A percentile compares a stretch with the other conserved stretches of the same genome.
Conservation (phyloP, 768 basidiomycete genomes). For the Suillus fuscotomentosus region DNA sequence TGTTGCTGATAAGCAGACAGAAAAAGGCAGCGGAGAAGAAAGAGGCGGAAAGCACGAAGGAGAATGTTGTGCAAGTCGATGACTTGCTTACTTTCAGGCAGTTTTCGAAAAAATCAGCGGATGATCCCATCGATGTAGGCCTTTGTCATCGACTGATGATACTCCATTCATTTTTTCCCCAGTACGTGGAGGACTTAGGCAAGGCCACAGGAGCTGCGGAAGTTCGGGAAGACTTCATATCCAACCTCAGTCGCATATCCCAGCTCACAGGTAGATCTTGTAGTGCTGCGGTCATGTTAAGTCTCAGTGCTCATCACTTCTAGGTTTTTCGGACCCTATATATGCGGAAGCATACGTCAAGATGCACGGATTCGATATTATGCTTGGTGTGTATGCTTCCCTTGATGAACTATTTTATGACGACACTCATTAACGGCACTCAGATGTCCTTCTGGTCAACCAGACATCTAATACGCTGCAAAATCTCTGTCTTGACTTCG, state of each 20-base stretch:
- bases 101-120: slow-evolving; percentile 88
- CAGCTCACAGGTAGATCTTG: slow-evolving; percentile 77
- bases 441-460: slow-evolving; percentile 95
- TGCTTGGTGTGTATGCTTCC: slow-evolving; percentile 58
- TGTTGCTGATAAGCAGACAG: slow-evolving; percentile 35
- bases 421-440: not conserved
- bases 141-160: not conserved
- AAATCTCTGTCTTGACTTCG: slow-evolving; percentile 96
- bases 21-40: slow-evolving; percentile 92
- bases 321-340: slow-evolving; percentile 96
- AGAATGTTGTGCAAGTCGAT: slow-evolving; percentile 83
- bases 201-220: slow-evolving; percentile 86
- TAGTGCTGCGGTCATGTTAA: not conserved
- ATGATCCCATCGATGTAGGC: slow-evolving; percentile 72
- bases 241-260: slow-evolving; percentile 88
- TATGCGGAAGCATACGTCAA: slow-evolving; percentile 98
- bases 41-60: slow-evolving; percentile 69
- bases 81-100: slow-evolving; percentile 91
- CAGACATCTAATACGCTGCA: slow-evolving; percentile 93
- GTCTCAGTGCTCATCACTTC: not conserved
- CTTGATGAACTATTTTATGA: not conserved
- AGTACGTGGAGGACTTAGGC: slow-evolving; percentile 85
- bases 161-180: not conserved
- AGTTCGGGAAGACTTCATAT: slow-evolving; percentile 88
- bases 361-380: slow-evolving; percentile 96